Percentiles rank a stretch among this genome's conserved stretches.
These are phyloP conservation scores for Helenozyma baotianmanensis DNA, from an alignment of 805 yeast species.

Conservation along the genomic window DNA sequence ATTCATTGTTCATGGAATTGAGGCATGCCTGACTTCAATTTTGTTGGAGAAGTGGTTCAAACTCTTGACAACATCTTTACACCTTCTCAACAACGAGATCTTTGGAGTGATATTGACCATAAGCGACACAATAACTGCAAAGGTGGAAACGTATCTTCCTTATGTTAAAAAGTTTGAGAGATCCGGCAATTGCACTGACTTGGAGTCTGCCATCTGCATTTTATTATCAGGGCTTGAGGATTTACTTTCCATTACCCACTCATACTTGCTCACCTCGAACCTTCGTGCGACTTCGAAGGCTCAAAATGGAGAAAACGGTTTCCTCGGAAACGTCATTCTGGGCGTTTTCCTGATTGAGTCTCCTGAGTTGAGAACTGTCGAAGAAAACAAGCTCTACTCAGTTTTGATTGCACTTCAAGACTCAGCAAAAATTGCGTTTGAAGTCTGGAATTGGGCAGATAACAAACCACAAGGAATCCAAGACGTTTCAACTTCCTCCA, in stretches of 20 bases:
- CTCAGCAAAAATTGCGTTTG: slow-evolving; percentile 50
- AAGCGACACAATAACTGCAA: slow-evolving; percentile 46
- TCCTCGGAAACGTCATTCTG: slow-evolving; percentile 65
- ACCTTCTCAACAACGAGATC: slow-evolving; percentile 47
- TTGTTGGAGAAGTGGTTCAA: slow-evolving; percentile 45
- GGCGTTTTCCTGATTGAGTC: slow-evolving; percentile 77
- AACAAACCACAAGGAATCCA: slow-evolving; percentile 18
- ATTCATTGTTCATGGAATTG: slow-evolving; percentile 48
- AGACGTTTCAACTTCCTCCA: too few species aligned
- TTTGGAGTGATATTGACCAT: slow-evolving; percentile 53
- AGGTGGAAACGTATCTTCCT: slow-evolving; percentile 30
- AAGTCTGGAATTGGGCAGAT: slow-evolving; percentile 73
- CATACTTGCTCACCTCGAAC: slow-evolving; percentile 40
- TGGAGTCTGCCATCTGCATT: slow-evolving; percentile 42
- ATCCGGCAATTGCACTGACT: slow-evolving; percentile 20
- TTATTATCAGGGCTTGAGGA: slow-evolving; percentile 63
- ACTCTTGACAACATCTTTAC: slow-evolving; percentile 48
- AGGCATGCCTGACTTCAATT: slow-evolving; percentile 38
- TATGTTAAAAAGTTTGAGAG: slow-evolving; percentile 16
- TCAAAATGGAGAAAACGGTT: slow-evolving; percentile 40
- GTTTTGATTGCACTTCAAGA: slow-evolving; percentile 62
- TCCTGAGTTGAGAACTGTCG: slow-evolving; percentile 47
- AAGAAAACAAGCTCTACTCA: slow-evolving; percentile 50
- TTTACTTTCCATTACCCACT: slow-evolving; percentile 55
- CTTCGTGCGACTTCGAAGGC: slow-evolving; percentile 10